A percentile compares a stretch with the other conserved stretches of the same genome.
These are phyloP conservation scores for Pleurostoma richardsiae DNA, from an alignment of 2,329 filamentous ascomycete genomes.

Conservation along the genomic window DNA sequence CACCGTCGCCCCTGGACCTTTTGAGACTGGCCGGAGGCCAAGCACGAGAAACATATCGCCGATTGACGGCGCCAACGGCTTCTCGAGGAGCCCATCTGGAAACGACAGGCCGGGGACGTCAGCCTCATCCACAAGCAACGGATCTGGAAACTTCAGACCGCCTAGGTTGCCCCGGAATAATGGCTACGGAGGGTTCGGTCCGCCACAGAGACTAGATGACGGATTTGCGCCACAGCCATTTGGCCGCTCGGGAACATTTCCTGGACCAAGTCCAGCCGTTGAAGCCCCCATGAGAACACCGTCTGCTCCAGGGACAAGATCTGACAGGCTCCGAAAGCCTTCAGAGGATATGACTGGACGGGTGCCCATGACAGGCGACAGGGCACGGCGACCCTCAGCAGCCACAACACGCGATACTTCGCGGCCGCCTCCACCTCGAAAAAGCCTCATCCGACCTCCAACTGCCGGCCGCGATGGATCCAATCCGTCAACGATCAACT, in stretches of 20 bases:
- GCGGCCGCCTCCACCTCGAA: constrained; percentile 47
- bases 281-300: constrained; percentile 37
- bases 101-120: constrained; percentile 22
- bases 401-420: constrained; percentile 42
- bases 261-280: constrained; percentile 28
- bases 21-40: constrained; percentile 42
- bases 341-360: constrained; percentile 11
- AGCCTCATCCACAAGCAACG: constrained; percentile 24
- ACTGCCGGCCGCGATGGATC: constrained; percentile 33
- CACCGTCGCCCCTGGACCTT: constrained; percentile 61
- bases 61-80: too few relatives aligned
- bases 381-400: constrained; percentile 29
- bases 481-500: constrained; percentile 34
- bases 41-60: constrained; percentile 5
- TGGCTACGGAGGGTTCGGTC: constrained; percentile 55
- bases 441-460: constrained; percentile 36
- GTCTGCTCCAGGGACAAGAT: constrained; percentile 39
- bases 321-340: constrained; percentile 26
- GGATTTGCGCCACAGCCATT: constrained; percentile 31
- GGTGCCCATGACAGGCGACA: constrained; percentile 12
- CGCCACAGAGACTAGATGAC: constrained; percentile 32
- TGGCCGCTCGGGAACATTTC: constrained; percentile 48
- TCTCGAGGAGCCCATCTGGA: constrained; percentile 5
- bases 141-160: constrained; percentile 21
- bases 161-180: constrained; percentile 41